phyloP scores from a whole-genome alignment of 2,329 filamentous ascomycete genomes.

The Ascomycota sp. region DNA sequence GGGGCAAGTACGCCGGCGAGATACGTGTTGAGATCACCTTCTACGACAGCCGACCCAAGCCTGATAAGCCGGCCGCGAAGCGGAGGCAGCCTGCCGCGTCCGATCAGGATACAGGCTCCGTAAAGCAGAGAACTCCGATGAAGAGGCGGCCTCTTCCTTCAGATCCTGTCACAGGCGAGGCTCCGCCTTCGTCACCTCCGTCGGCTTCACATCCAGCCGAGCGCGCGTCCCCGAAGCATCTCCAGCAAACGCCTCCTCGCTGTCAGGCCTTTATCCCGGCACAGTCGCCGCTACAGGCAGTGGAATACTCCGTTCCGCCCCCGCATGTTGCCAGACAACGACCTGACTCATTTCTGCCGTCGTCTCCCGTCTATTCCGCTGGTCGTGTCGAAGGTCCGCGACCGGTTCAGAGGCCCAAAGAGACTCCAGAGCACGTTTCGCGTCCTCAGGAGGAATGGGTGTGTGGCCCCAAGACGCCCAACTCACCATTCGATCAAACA shows the following conservation, averaged over 20 bases:
- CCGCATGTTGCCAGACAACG: conserved; percentile 13
- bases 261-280: conserved; percentile 24
- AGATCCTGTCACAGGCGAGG: conserved; percentile 43
- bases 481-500: conserved; percentile 15
- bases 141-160: conserved; percentile 69
- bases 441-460: conserved; percentile 16
- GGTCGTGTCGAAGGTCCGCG: conserved; percentile 7
- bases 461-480: conserved; percentile 11
- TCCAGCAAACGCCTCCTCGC: conserved; percentile 24
- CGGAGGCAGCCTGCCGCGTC: conserved; percentile 18
- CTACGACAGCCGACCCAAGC: conserved; percentile 72
- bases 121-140: conserved; percentile 34
- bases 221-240: conserved; percentile 12
- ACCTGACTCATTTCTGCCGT: conserved; percentile 16
- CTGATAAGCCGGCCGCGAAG: conserved; percentile 43
- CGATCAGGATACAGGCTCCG: conserved; percentile 15
- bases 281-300: conserved; percentile 29
- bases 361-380: conserved; percentile 6
- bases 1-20: conserved; percentile 88
- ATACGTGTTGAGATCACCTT: conserved; percentile 88
- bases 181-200: conserved; percentile 11
- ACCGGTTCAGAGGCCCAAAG: conserved; percentile 12
- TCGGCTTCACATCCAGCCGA: conserved; percentile 6
- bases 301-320: conserved; percentile 26
- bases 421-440: conserved; percentile 15